phyloP scores from a whole-genome alignment of 2,329 filamentous ascomycete genomes.

The Hirsutella thompsonii region DNA sequence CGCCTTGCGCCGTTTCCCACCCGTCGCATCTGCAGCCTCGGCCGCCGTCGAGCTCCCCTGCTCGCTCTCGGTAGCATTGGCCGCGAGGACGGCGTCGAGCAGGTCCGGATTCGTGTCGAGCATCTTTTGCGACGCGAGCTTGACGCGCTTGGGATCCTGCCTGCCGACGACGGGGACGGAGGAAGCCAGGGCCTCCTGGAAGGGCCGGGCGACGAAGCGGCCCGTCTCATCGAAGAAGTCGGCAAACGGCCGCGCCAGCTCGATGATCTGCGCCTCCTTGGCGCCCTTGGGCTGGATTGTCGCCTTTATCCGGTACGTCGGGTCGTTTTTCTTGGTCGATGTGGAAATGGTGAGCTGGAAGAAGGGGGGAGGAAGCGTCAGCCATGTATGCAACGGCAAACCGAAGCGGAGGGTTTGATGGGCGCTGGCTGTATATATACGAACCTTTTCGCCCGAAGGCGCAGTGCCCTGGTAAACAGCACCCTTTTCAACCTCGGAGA shows the following conservation, averaged over 20 bases:
- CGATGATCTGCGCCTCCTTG: constrained; percentile 29
- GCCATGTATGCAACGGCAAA: too few relatives aligned
- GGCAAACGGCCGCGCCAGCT: constrained; percentile 53
- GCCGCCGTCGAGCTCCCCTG: constrained; percentile 14
- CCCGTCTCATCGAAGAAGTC: constrained; percentile 66
- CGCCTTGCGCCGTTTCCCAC: constrained; percentile 33
- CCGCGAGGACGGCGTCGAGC: constrained; percentile 32
- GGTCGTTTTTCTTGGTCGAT: constrained; percentile 64
- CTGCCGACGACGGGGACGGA: constrained; percentile 52
- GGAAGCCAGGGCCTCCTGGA: constrained; percentile 66
- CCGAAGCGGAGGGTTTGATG: too few relatives aligned
- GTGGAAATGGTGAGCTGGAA: constrained; percentile 66
- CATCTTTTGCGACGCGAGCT: constrained; percentile 20
- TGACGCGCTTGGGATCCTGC: constrained; percentile 48
- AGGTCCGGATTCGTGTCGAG: constrained; percentile 30
- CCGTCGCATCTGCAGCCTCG: constrained; percentile 24
- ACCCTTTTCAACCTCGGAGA: constrained; percentile 69
- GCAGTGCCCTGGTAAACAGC: constrained; percentile 64
- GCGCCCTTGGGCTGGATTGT: constrained; percentile 30
- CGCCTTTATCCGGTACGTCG: constrained; percentile 66
- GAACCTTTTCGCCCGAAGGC: constrained; percentile 54
- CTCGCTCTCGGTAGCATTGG: constrained; percentile 12
- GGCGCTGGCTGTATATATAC: too few relatives aligned
- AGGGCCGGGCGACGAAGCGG: constrained; percentile 59
- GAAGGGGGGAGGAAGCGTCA: too few relatives aligned